A percentile compares a stretch with the other conserved stretches of the same genome.
phyloP scores from a whole-genome alignment of 495 filamentous ascomycete genomes.

The Barbatosphaeria neglecta region DNA sequence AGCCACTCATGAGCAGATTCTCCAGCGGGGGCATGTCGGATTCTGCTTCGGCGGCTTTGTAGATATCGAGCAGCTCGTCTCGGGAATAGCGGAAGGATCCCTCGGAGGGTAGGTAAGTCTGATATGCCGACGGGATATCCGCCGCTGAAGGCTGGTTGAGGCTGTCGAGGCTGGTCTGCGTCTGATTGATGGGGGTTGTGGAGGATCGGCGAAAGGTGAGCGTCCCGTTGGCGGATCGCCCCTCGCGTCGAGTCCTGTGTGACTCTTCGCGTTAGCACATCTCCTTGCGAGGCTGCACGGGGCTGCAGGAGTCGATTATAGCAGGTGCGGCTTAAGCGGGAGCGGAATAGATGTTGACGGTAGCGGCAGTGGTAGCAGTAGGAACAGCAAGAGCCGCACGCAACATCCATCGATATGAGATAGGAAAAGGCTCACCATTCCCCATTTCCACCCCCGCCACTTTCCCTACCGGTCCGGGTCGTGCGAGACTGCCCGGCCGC shows the following conservation, averaged over 20 bases:
- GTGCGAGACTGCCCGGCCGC: constrained; percentile 54
- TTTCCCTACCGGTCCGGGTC: constrained; percentile 41
- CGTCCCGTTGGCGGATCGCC: constrained; percentile 58
- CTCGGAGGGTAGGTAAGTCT: constrained; percentile 35
- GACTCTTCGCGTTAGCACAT: constrained; percentile 8
- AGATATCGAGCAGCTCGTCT: constrained; percentile 72
- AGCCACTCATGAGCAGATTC: constrained; percentile 56
- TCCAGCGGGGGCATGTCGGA: constrained; percentile 50
- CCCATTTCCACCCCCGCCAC: constrained; percentile 16
- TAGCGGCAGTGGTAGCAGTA: neutral
- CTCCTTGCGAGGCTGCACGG: constrained; percentile 5
- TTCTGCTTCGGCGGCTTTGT: constrained; percentile 47
- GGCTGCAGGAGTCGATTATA: no score
- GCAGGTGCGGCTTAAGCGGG: no score
- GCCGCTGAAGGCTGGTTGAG: constrained; percentile 46
- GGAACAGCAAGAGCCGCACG: neutral
- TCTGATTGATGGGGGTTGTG: constrained; percentile 12
- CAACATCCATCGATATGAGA: neutral
- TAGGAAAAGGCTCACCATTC: constrained; percentile 26
- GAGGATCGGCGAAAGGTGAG: constrained; percentile 72
- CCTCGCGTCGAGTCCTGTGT: constrained; percentile 9
- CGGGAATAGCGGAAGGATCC: constrained; percentile 52
- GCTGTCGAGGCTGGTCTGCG: constrained; percentile 11
- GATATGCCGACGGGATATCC: constrained; percentile 30
- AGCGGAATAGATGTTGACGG: no score